Conservation (phyloP, 2,329 filamentous ascomycete species). For the Cryphonectria nitschkei region DNA sequence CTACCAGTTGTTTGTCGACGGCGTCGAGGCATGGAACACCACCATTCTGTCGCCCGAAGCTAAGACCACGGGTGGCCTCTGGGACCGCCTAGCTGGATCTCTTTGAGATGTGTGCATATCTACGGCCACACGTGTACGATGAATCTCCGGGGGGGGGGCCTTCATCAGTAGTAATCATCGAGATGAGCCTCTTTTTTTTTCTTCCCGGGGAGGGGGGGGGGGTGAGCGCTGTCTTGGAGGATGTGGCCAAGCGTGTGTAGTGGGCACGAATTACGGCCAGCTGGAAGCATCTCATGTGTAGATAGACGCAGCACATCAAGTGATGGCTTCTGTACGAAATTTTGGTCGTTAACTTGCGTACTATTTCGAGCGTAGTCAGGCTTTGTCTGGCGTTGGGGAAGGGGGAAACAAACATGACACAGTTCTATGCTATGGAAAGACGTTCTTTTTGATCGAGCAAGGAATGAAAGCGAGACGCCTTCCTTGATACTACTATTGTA, state of each 20-base stretch:
- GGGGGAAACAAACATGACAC: background rate
- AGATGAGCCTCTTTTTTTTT: background rate
- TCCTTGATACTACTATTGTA: slow-evolving; percentile 6
- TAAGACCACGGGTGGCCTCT: slow-evolving; percentile 43
- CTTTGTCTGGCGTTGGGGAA: background rate
- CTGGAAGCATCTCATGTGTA: background rate
- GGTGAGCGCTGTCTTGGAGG: background rate
- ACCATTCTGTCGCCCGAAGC: slow-evolving; percentile 53
- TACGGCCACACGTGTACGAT: background rate
- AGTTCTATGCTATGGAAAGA: background rate
- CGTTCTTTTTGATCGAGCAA: background rate
- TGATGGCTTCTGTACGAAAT: background rate
- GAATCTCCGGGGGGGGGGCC: background rate
- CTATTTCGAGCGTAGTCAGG: background rate
- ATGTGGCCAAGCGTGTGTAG: background rate
- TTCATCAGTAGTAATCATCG: background rate
- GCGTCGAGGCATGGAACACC: slow-evolving; percentile 75
- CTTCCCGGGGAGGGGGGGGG: too few relatives aligned
- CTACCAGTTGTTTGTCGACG: slow-evolving; percentile 84
- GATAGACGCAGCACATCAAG: background rate
- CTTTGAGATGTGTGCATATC: slow-evolving; percentile 9
- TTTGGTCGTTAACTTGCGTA: background rate
- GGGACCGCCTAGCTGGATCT: slow-evolving; percentile 44
- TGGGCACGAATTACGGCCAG: background rate
- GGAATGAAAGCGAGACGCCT: background rate